Base-by-base conservation (phyloP, 805 yeast species). In the Kazachstania kunashirensis region DNA sequence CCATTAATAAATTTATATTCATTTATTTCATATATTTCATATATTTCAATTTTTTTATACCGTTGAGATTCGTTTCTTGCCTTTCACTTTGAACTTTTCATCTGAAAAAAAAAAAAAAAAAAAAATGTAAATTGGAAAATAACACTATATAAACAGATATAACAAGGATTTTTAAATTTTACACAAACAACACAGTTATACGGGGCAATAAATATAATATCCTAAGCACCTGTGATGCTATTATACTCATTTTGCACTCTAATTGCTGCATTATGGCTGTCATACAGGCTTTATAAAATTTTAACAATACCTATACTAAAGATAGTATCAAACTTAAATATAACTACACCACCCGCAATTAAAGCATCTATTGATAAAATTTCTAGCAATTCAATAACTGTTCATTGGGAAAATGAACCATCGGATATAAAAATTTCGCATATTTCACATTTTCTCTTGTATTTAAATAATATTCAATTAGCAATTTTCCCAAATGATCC, bases 331-430 rank as follows among this genome's bases (percentile, higher is more conserved):
- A 49, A 50, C 20, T 34, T 55, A 29, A 49, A 52, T 30, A 47
- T 58, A 15, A 46, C 45, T 27, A 52, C 53, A 10, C 62, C 63
- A 21, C 57, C 58, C 13, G 52, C 60, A 3, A 49, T 55, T 4
- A 57, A 57, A 36, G 53, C 57, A 5, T 57, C 63, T 2, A 53
- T 58, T 16, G 63, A 58, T 39, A 51, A 45, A 28, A 50, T 58
- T n/a, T 44, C 57, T 4, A 40, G 38, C 13, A 44, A 46, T 26
- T 46, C 59, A 1, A 47, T 58, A 6, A 52, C 60, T 3, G 39
- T 58, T 11, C 60, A 57, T 43, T 58, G 63, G 63, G 63, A 58
- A 38, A 58, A 58, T 38, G 59, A 57, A 35, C 43, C 47, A 2
- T 10, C 24, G 12, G 36, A 38, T 8, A 29, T 13, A 10, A 26